Evolutionary conservation across 2,329 filamentous ascomycete species (phyloP).

Genomic region (Diaporthe velutina): DNA sequence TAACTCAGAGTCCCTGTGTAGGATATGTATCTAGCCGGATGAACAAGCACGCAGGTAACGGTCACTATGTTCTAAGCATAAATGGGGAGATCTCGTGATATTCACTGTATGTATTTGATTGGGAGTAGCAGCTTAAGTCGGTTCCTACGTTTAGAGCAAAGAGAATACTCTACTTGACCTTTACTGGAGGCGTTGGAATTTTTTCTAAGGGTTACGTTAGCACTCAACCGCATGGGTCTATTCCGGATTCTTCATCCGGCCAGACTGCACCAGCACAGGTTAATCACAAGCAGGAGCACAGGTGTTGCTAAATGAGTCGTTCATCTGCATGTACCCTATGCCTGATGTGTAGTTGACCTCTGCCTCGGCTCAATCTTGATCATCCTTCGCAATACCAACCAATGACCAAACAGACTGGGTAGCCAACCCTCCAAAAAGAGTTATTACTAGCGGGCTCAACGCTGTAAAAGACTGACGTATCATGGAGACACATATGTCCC

Average conservation of each 20-base stretch:
- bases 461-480: not conserved
- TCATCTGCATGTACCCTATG: slow-evolving; percentile 39
- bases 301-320: slow-evolving; percentile 34
- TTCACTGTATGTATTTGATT: not conserved
- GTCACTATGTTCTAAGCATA: not conserved
- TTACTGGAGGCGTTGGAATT: not conserved
- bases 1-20: not conserved
- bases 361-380: slow-evolving; percentile 9
- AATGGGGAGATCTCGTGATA: not conserved
- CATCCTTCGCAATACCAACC: slow-evolving; percentile 4
- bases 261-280: slow-evolving; percentile 24
- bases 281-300: slow-evolving; percentile 37
- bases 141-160: no score
- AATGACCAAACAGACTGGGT: not conserved
- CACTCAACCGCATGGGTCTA: not conserved
- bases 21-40: no score
- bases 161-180: not conserved
- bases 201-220: not conserved
- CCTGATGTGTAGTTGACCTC: slow-evolving; percentile 31
- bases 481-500: not conserved
- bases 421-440: not conserved
- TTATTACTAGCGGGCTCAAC: not conserved
- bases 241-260: not conserved
- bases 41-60: not conserved
- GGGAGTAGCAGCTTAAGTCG: not conserved